These are phyloP conservation scores for Pichia sp. DNA, from an alignment of 1,139 yeast species.

Conservation along the genomic window DNA sequence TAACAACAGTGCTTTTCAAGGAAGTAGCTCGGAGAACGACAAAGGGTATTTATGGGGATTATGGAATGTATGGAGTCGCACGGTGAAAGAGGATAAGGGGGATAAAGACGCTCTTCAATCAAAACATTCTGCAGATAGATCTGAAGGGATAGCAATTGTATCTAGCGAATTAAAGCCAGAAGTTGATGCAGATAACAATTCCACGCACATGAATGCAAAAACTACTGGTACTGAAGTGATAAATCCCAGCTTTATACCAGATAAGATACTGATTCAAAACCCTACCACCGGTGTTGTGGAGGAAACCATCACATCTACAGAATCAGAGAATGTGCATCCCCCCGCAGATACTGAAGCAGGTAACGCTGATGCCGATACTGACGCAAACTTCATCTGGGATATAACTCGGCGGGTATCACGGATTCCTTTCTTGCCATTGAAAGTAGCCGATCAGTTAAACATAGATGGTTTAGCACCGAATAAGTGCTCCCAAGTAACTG, in stretches of 20 bases:
- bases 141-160: not conserved
- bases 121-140: not conserved
- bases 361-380: not conserved
- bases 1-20: no score
- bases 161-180: not conserved
- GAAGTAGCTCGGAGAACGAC: not conserved
- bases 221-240: no score
- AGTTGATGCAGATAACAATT: no score
- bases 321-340: not conserved
- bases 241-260: not conserved
- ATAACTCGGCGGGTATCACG: constrained; percentile 13
- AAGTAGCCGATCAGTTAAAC: not conserved
- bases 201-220: no score
- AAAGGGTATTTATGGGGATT: not conserved
- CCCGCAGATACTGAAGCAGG: not conserved
- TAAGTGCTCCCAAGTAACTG: constrained; percentile 6
- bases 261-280: not conserved
- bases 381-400: constrained; percentile 10
- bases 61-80: not conserved
- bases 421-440: constrained; percentile 5
- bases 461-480: constrained; percentile 4
- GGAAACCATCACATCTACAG: not conserved
- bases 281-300: not conserved
- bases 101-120: not conserved
- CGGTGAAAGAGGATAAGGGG: not conserved